phyloP scores from a whole-genome alignment of 352 stramenopile species.

The Albugo laibachii region DNA sequence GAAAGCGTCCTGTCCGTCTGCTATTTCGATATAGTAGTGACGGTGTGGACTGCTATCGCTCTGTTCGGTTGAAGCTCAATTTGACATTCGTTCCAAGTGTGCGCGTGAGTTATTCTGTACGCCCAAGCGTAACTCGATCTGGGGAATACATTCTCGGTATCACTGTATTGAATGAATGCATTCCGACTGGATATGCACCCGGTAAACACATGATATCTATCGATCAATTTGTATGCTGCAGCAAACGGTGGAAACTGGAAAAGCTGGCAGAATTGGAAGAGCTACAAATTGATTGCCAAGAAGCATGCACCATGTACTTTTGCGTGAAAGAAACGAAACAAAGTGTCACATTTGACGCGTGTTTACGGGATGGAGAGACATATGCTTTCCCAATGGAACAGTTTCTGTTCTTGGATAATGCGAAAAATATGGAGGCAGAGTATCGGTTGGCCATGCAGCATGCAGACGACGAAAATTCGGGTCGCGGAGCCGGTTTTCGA shows the following conservation, averaged over 20 bases:
- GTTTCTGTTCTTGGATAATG: conserved; percentile 60
- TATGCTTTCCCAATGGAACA: conserved; percentile 25
- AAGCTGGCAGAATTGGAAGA: conserved; percentile 10
- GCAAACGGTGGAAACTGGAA: conserved; percentile 35
- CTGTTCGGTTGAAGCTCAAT: conserved; percentile 35
- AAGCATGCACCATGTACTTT: conserved; percentile 66
- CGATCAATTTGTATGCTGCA: conserved; percentile 37
- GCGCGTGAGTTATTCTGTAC: conserved; percentile 35
- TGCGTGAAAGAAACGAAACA: conserved; percentile 12
- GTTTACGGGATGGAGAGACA: not conserved
- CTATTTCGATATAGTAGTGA: conserved; percentile 46
- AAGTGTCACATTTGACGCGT: not conserved
- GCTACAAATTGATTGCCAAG: conserved; percentile 27
- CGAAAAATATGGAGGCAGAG: conserved; percentile 14
- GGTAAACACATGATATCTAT: conserved; percentile 14
- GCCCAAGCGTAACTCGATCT: conserved; percentile 34
- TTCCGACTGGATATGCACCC: not conserved
- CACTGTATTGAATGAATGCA: conserved; percentile 26
- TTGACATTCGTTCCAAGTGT: conserved; percentile 38
- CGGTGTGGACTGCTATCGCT: conserved; percentile 11
- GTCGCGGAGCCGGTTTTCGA: conserved; percentile 33
- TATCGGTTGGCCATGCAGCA: conserved; percentile 6
- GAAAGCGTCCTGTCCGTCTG: conserved; percentile 25
- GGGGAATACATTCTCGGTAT: conserved; percentile 61
- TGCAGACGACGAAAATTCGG: conserved; percentile 7